These are phyloP conservation scores for Rhodotorula babjevae DNA, from an alignment of 768 basidiomycete genomes.

Conservation along the genomic window DNA sequence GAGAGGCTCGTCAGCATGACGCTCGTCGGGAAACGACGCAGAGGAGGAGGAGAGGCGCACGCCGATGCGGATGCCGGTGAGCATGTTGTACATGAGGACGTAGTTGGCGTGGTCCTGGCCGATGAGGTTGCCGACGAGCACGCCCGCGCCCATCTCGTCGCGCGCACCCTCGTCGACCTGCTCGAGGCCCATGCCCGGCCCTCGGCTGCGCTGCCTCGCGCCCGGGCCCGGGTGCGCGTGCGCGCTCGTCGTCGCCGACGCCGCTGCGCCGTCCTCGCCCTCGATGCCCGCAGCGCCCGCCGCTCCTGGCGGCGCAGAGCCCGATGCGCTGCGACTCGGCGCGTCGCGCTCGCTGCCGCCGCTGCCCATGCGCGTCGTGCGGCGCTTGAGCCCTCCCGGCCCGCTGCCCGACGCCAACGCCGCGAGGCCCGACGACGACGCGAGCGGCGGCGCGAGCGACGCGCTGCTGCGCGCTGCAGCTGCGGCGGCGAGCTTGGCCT, in stretches of 20 bases:
- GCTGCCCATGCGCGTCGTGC: constrained; percentile 10
- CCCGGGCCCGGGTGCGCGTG: not conserved
- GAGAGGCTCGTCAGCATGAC: no score
- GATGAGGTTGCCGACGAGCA: constrained; percentile 88
- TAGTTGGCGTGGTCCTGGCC: constrained; percentile 99
- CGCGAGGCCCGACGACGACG: not conserved
- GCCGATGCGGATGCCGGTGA: constrained; percentile 93
- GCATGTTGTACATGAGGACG: constrained; percentile 99
- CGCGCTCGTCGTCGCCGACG: not conserved
- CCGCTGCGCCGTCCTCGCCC: not conserved
- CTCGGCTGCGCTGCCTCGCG: not conserved
- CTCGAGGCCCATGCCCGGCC: not conserved
- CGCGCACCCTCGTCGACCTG: not conserved
- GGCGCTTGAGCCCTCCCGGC: not conserved
- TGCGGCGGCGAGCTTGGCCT: constrained; percentile 51
- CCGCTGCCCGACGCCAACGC: not conserved
- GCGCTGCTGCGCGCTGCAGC: constrained; percentile 47
- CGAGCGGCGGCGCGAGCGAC: no score
- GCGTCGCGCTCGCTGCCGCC: not conserved
- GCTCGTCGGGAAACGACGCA: not conserved
- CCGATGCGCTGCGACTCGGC: not conserved
- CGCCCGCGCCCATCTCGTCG: constrained; percentile 49
- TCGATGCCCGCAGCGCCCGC: not conserved
- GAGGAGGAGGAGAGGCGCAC: constrained; percentile 48
- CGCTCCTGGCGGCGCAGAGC: not conserved